These are phyloP conservation scores for Penicillium concentricum DNA, from an alignment of 2,329 filamentous ascomycete genomes.

Conservation along the genomic window DNA sequence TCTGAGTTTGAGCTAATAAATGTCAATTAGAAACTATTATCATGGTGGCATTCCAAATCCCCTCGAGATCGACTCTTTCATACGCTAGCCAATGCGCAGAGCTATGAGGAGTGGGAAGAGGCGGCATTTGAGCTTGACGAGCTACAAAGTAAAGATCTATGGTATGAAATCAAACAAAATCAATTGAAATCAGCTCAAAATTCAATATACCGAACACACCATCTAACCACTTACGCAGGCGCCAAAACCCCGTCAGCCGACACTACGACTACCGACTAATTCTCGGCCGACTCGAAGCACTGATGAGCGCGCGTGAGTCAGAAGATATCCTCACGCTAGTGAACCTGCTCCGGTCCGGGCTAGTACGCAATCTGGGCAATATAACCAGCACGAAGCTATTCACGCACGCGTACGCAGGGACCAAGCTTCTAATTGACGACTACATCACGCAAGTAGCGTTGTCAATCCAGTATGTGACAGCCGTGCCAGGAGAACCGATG, in stretches of 20 bases:
- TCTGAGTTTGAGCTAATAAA: neutral
- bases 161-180: constrained; percentile 47
- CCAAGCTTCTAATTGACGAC: constrained; percentile 86
- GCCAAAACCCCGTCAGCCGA: constrained; percentile 74
- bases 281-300: constrained; percentile 68
- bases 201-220: neutral
- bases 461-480: constrained; percentile 73
- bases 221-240: constrained; percentile 52
- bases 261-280: constrained; percentile 88
- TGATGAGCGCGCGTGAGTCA: constrained; percentile 67
- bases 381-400: constrained; percentile 80
- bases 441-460: constrained; percentile 84
- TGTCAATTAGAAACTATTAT: constrained; percentile 60
- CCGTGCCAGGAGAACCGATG: constrained; percentile 59
- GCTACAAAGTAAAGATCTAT: constrained; percentile 75
- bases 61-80: constrained; percentile 65
- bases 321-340: constrained; percentile 73
- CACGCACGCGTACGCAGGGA: constrained; percentile 81
- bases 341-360: constrained; percentile 73
- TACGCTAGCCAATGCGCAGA: constrained; percentile 62
- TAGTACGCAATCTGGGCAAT: constrained; percentile 83
- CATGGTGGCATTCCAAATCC: constrained; percentile 66
- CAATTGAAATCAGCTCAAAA: neutral
- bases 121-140: constrained; percentile 82
- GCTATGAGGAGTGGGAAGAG: constrained; percentile 83